phyloP scores from a whole-genome alignment of 2,329 filamentous ascomycete species.

The Boeremia lycopersici region DNA sequence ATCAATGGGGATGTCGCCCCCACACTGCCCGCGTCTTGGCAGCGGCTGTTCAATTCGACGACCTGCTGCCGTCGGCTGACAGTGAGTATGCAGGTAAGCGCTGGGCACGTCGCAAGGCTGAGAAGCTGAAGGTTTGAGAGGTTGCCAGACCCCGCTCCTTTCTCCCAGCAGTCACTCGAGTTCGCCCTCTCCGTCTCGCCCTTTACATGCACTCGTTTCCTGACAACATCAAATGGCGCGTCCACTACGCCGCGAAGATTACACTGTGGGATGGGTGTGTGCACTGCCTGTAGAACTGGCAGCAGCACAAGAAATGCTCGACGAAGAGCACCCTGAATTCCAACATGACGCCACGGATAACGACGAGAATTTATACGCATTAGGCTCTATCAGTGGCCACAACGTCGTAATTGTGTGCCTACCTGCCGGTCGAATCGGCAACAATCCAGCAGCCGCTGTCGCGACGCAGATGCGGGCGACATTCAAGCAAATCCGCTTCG shows the following conservation, averaged over 20 bases:
- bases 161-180: too few relatives aligned
- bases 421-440: constrained; percentile 40
- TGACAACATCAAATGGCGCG: neutral
- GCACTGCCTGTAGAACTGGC: constrained; percentile 20
- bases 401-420: constrained; percentile 37
- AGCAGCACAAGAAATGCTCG: constrained; percentile 14
- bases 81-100: too few relatives aligned
- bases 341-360: constrained; percentile 11
- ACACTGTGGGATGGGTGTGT: constrained; percentile 25
- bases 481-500: constrained; percentile 45
- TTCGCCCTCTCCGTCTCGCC: neutral
- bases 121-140: too few relatives aligned
- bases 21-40: too few relatives aligned
- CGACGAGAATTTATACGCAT: constrained; percentile 26
- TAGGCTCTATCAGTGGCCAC: constrained; percentile 36
- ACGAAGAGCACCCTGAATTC: neutral
- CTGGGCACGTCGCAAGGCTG: too few relatives aligned
- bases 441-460: constrained; percentile 39
- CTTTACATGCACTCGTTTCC: neutral
- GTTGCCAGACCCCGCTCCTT: too few relatives aligned
- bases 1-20: too few relatives aligned
- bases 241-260: constrained; percentile 13
- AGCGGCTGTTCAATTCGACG: too few relatives aligned
- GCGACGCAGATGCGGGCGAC: constrained; percentile 38
- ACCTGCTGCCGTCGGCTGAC: too few relatives aligned